Evolutionary conservation across 192 early-diverging fungal genomes (phyloP).

Genomic region (Backusella westeae): DNA sequence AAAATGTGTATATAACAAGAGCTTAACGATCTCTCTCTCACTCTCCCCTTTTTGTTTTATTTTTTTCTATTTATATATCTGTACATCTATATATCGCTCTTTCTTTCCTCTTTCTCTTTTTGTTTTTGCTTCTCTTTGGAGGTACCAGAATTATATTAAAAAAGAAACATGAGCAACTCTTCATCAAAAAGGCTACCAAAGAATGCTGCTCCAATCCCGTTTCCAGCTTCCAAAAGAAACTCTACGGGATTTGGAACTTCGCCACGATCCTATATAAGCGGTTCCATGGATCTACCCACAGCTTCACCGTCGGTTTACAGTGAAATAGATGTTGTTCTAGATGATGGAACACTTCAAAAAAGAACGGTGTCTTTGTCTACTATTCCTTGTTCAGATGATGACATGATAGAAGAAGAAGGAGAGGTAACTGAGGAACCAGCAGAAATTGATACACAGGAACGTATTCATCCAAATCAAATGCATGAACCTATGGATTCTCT

Average conservation of each 20-base stretch:
- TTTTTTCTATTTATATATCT: background rate
- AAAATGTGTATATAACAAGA: background rate
- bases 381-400: conserved; percentile 7
- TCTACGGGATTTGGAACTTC: background rate
- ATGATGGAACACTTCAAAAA: conserved; percentile 38
- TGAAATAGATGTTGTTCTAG: conserved; percentile 34
- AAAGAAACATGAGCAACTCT: background rate
- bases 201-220: conserved; percentile 3
- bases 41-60: background rate
- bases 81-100: background rate
- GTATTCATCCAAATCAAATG: background rate
- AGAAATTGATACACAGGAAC: background rate
- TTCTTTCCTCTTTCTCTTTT: background rate
- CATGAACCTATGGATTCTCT: background rate
- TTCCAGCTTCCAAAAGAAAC: background rate
- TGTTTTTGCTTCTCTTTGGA: background rate
- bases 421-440: background rate
- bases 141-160: background rate
- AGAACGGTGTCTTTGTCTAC: conserved; percentile 38
- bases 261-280: background rate
- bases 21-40: background rate
- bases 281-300: background rate
- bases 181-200: background rate
- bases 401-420: background rate
- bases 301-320: conserved; percentile 14